phyloP scores from a whole-genome alignment of 2,329 filamentous ascomycete genomes.

The Lasiodiplodia sp. region DNA sequence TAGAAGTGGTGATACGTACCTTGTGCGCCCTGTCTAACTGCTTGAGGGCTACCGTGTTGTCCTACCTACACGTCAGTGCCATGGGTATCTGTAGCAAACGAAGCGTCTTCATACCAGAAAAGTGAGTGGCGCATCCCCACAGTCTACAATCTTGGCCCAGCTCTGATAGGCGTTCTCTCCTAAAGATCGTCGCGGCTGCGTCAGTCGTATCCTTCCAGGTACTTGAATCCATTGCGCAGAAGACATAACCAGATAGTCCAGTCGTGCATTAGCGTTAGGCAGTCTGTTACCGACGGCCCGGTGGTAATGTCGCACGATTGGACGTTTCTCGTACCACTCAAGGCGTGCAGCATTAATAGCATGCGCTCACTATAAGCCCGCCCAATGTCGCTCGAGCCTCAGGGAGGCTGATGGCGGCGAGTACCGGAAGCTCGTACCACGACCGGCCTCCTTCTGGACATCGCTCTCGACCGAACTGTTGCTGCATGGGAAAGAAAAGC shows the following conservation, averaged over 20 bases:
- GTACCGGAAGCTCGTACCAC: not conserved
- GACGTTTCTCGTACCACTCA: not conserved
- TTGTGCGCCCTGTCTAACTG: slow-evolving; percentile 61
- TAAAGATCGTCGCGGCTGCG: not conserved
- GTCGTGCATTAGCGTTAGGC: not conserved
- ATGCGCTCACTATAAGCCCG: not conserved
- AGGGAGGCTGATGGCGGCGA: not conserved
- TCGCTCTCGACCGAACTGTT: not conserved
- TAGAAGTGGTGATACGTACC: slow-evolving; percentile 40
- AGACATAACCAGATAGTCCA: not conserved
- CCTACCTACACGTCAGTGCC: slow-evolving; percentile 38
- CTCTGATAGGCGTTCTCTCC: slow-evolving; percentile 50
- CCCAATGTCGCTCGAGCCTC: not conserved
- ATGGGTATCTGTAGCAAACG: not conserved
- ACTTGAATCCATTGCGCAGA: not conserved
- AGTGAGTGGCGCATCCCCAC: slow-evolving; percentile 61
- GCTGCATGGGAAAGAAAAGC: not conserved
- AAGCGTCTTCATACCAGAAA: slow-evolving; percentile 47
- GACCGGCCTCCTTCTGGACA: not conserved
- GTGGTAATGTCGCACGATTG: not conserved
- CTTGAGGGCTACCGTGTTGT: slow-evolving; percentile 63
- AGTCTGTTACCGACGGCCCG: not conserved
- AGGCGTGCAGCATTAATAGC: not conserved
- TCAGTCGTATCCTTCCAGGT: not conserved
- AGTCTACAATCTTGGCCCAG: slow-evolving; percentile 63